Conservation (phyloP, 139 green algal genomes). For the Yamagishiella unicocca region DNA sequence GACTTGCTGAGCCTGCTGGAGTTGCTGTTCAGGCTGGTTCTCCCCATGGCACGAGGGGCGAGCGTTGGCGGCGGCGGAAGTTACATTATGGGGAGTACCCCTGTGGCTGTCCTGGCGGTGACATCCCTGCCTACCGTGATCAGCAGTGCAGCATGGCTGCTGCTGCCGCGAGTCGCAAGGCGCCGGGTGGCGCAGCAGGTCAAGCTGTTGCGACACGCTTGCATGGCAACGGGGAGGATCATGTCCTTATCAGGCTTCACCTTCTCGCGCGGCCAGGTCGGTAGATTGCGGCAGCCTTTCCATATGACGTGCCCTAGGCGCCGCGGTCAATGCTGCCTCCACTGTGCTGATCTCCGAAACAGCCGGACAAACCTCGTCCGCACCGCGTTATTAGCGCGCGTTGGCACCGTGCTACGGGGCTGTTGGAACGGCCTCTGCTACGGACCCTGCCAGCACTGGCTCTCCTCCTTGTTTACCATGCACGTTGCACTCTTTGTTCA, state of each 20-base stretch:
- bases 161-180: neutral
- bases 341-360: too few species aligned
- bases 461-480: too few species aligned
- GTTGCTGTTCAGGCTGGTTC: neutral
- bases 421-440: too few species aligned
- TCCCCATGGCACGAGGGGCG: neutral
- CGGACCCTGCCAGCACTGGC: too few species aligned
- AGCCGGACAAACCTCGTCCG: too few species aligned
- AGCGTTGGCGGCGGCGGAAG: neutral
- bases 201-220: neutral
- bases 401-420: too few species aligned
- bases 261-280: too few species aligned
- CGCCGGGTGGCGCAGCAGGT: neutral
- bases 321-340: too few species aligned
- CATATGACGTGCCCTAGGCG: too few species aligned
- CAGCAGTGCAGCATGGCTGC: neutral
- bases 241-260: neutral
- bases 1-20: conserved; percentile 4
- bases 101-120: neutral
- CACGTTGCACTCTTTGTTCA: too few species aligned
- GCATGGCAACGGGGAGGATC: neutral
- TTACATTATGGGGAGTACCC: neutral
- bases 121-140: neutral
- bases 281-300: too few species aligned
- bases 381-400: too few species aligned